Conservation (phyloP, 805 yeast species). For the Wickerhamomyces subpelliculosus region DNA sequence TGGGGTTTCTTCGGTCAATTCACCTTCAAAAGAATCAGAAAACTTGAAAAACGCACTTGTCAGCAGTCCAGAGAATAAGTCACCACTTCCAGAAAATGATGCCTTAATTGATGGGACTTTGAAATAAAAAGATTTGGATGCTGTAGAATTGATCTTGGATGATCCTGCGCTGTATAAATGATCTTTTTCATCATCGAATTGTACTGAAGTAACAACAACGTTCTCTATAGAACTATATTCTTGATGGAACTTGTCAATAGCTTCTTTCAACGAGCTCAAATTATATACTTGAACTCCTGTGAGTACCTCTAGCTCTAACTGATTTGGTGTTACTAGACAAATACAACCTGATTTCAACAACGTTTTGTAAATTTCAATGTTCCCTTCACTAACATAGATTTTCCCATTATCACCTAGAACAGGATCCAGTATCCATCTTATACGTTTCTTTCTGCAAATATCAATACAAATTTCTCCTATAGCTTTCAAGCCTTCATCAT, state of each 20-base stretch:
- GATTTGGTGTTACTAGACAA: slow-evolving; percentile 61
- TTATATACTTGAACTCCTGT: slow-evolving; percentile 38
- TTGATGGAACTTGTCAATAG: slow-evolving; percentile 36
- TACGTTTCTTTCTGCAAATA: slow-evolving; percentile 21
- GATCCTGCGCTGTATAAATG: slow-evolving; percentile 35
- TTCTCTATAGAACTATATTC: slow-evolving; percentile 39
- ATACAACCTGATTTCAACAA: slow-evolving; percentile 39
- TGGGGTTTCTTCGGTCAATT: slow-evolving; percentile 4
- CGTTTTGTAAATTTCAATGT: slow-evolving; percentile 44
- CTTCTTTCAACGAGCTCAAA: slow-evolving; percentile 28
- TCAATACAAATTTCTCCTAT: slow-evolving; percentile 36
- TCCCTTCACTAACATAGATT: slow-evolving; percentile 59
- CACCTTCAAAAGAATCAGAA: slow-evolving; percentile 5
- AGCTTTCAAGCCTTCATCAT: slow-evolving; percentile 43
- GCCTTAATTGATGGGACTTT: slow-evolving; percentile 48
- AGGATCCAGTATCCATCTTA: slow-evolving; percentile 76
- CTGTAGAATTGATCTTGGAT: slow-evolving; percentile 3
- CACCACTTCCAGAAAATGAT: slow-evolving; percentile 69
- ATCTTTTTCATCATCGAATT: slow-evolving; percentile 18
- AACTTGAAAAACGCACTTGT: slow-evolving; percentile 40
- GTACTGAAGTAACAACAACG: slow-evolving; percentile 55
- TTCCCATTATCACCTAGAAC: slow-evolving; percentile 88
- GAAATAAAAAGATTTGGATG: slow-evolving; percentile 20
- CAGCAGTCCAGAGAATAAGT: slow-evolving; percentile 57
- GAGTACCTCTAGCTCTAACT: slow-evolving; percentile 62